A percentile compares a stretch with the other conserved stretches of the same genome.
phyloP scores from a whole-genome alignment of 2,329 filamentous ascomycete species.

The Penicillium crustosum region DNA sequence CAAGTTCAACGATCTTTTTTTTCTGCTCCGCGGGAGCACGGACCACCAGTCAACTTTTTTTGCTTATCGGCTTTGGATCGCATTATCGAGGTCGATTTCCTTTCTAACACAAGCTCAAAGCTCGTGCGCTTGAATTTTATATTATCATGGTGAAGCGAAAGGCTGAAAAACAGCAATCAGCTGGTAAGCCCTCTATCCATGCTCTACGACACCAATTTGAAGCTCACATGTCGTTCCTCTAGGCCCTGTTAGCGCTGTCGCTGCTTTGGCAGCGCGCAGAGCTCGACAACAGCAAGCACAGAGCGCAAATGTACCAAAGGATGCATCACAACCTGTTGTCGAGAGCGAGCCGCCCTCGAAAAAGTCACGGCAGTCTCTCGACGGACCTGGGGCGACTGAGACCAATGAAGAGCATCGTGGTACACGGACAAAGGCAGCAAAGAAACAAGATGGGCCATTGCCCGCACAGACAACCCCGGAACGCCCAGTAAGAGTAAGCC shows the following conservation, averaged over 20 bases:
- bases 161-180: constrained; percentile 37
- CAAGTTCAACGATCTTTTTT: constrained; percentile 34
- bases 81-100: constrained; percentile 20
- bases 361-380: constrained; percentile 32
- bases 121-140: background rate
- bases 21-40: constrained; percentile 43
- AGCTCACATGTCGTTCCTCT: constrained; percentile 10
- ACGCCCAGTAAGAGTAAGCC: constrained; percentile 7
- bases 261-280: constrained; percentile 46
- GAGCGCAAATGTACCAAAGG: constrained; percentile 19
- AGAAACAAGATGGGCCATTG: constrained; percentile 18
- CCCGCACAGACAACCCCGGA: constrained; percentile 14
- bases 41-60: constrained; percentile 37
- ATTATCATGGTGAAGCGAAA: constrained; percentile 37
- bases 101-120: constrained; percentile 1
- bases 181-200: constrained; percentile 27
- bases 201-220: constrained; percentile 11
- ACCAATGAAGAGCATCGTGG: constrained; percentile 14
- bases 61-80: constrained; percentile 24
- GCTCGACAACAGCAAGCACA: constrained; percentile 39
- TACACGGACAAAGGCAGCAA: constrained; percentile 23
- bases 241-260: constrained; percentile 45
- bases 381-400: constrained; percentile 18
- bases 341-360: constrained; percentile 38
- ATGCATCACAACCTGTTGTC: constrained; percentile 19